phyloP scores from a whole-genome alignment of 2,329 filamentous ascomycete genomes.

The Sodiomyces alkalinus region DNA sequence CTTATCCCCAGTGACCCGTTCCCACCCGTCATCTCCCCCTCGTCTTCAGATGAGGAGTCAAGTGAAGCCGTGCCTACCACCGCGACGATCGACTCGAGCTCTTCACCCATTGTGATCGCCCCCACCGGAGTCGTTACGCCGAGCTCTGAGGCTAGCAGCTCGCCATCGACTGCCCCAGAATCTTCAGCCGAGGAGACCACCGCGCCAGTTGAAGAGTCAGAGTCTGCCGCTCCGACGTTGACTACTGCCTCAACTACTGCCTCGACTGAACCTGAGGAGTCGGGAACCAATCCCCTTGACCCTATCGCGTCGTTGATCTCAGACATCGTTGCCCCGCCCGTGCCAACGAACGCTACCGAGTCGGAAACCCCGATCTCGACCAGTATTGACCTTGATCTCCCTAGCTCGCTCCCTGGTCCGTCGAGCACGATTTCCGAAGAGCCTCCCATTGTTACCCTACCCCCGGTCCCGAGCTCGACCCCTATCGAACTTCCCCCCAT shows the following conservation, averaged over 20 bases:
- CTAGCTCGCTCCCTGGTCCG: neutral
- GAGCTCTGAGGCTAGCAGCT: slow-evolving; percentile 1
- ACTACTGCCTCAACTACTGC: slow-evolving; percentile 3
- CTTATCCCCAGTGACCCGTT: too few species aligned
- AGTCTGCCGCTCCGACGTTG: slow-evolving; percentile 3
- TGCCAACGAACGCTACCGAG: slow-evolving; percentile 1
- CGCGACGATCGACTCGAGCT: slow-evolving; percentile 3
- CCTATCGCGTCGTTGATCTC: slow-evolving; percentile 3
- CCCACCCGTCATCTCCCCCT: too few species aligned
- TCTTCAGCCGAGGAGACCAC: slow-evolving; percentile 1
- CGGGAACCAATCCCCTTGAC: neutral
- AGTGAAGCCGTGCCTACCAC: slow-evolving; percentile 1
- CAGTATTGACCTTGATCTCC: neutral
- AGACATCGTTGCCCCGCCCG: neutral
- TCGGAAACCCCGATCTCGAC: neutral
- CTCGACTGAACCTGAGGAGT: neutral
- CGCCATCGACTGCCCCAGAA: slow-evolving; percentile 7
- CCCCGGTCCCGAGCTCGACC: neutral
- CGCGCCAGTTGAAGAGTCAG: slow-evolving; percentile 2
- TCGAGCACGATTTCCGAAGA: neutral
- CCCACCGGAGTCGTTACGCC: slow-evolving; percentile 17
- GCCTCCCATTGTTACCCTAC: neutral
- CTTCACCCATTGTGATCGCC: slow-evolving; percentile 14
- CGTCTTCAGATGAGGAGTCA: too few species aligned
- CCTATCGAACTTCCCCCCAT: slow-evolving; percentile 4